Evolutionary conservation across 768 basidiomycete species (phyloP).

Genomic region (Trametes gibbosa): DNA sequence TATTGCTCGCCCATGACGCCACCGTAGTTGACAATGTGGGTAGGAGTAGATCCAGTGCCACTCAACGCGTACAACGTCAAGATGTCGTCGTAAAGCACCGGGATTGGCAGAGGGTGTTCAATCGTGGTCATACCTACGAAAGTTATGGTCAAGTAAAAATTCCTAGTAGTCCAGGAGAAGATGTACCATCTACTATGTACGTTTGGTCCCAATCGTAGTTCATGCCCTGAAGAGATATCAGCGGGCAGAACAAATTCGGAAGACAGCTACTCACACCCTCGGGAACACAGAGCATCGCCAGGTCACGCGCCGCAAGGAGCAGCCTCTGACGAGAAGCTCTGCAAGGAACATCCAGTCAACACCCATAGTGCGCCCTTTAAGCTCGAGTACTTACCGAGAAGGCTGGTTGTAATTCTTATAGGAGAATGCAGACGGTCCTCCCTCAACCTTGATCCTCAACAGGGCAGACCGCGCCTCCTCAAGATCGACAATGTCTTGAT

Average conservation of each 20-base stretch:
- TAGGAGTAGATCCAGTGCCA: conserved; percentile 72
- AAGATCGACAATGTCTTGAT: conserved; percentile 62
- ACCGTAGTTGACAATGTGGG: conserved; percentile 78
- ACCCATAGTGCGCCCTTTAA: no score
- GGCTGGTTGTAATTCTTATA: conserved; percentile 81
- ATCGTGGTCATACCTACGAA: conserved; percentile 79
- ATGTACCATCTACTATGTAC: conserved; percentile 71
- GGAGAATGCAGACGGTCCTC: conserved; percentile 65
- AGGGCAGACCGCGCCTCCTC: conserved; percentile 66
- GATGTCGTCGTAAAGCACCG: conserved; percentile 65
- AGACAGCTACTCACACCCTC: conserved; percentile 49
- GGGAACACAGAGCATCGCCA: conserved; percentile 70
- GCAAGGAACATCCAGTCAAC: neutral
- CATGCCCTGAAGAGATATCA: conserved; percentile 49
- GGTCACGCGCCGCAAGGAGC: conserved; percentile 54
- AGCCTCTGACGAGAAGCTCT: conserved; percentile 69
- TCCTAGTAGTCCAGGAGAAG: no score
- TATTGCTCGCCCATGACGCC: conserved; percentile 65
- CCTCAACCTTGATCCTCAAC: conserved; percentile 67
- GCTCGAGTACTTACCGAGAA: conserved; percentile 42
- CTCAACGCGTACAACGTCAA: conserved; percentile 59
- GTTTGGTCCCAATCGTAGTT: conserved; percentile 78
- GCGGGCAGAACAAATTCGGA: neutral
- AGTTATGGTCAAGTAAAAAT: neutral
- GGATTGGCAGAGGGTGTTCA: conserved; percentile 67